phyloP scores from a whole-genome alignment of 306 rosid genomes.

The Quercus suber region DNA sequence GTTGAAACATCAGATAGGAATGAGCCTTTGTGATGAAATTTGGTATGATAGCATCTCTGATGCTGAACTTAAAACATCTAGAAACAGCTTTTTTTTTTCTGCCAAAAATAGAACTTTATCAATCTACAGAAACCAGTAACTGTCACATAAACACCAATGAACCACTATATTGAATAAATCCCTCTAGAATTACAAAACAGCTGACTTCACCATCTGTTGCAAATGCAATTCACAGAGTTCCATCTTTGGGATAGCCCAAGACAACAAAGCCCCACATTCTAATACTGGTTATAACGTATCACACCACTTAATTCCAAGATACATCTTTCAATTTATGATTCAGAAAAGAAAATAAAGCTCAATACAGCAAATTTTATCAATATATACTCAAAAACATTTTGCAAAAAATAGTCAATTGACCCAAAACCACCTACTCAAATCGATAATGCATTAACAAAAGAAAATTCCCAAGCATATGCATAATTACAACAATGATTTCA shows the following conservation, averaged over 20 bases:
- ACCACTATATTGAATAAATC: not conserved
- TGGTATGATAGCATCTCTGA: no score
- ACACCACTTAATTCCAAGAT: not conserved
- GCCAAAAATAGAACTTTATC: no score
- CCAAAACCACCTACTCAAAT: not conserved
- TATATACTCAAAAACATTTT: not conserved
- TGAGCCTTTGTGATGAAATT: no score
- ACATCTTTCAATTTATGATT: no score
- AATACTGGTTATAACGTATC: not conserved
- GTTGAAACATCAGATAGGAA: no score
- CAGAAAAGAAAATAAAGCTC: no score
- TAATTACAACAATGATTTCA: not conserved
- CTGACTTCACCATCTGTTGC: not conserved
- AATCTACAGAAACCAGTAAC: not conserved
- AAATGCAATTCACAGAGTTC: not conserved
- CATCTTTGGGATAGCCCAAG: not conserved
- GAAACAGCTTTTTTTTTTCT: not conserved
- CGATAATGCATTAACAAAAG: not conserved
- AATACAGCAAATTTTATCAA: not conserved
- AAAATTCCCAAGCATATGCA: not conserved
- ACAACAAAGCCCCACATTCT: not conserved
- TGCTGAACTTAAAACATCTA: no score
- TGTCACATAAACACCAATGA: not conserved
- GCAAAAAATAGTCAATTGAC: not conserved
- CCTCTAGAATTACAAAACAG: not conserved